Conservation (phyloP, 768 basidiomycete species). For the Termitomyces titanicus region DNA sequence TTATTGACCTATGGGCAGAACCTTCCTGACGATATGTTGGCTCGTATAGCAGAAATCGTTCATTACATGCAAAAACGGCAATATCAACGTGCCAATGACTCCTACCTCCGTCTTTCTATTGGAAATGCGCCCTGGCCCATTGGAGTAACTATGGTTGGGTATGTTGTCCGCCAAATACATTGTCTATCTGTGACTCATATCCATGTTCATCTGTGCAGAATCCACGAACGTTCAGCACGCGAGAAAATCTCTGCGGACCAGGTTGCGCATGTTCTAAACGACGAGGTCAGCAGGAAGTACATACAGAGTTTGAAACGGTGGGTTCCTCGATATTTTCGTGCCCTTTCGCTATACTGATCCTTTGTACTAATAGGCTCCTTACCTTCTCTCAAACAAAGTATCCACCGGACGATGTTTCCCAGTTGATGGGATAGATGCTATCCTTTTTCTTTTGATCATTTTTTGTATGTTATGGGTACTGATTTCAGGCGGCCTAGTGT, state of each 20-base stretch:
- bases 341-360: background rate
- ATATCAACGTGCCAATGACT: constrained; percentile 95
- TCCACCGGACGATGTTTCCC: constrained; percentile 88
- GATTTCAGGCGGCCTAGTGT: background rate
- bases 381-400: constrained; percentile 97
- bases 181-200: background rate
- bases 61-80: constrained; percentile 95
- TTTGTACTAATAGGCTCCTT: constrained; percentile 56
- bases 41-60: constrained; percentile 88
- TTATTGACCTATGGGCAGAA: constrained; percentile 38
- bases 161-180: constrained; percentile 23
- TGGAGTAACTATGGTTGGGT: constrained; percentile 99
- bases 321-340: constrained; percentile 10
- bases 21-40: constrained; percentile 80
- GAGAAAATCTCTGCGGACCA: constrained; percentile 98
- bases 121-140: constrained; percentile 99
- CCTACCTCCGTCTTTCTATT: constrained; percentile 94
- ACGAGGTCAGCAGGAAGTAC: constrained; percentile 98
- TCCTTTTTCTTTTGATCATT: background rate
- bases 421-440: constrained; percentile 68
- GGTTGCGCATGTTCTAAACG: constrained; percentile 97
- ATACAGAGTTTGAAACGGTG: constrained; percentile 96
- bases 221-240: constrained; percentile 95
- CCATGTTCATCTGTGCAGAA: constrained; percentile 36
- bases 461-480: constrained; percentile 1